Conservation (phyloP, 257 asterid genomes). For the Solanum pinnatisectum region DNA sequence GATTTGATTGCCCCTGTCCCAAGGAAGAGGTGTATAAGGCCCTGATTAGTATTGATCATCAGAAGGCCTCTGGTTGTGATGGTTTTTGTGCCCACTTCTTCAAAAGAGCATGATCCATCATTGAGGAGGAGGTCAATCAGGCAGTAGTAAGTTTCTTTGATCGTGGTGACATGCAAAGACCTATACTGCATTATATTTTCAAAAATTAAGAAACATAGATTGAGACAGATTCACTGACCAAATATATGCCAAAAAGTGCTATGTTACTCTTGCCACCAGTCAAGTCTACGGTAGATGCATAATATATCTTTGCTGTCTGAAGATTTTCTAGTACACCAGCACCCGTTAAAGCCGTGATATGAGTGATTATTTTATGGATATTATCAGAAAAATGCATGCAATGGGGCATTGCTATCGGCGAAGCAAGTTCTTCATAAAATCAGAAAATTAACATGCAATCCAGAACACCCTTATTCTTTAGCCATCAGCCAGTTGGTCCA, state of each 20-base stretch:
- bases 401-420: not conserved
- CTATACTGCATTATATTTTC: not conserved
- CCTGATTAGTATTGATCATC: not conserved
- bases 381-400: not conserved
- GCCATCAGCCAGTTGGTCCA: not conserved
- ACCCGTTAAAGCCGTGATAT: constrained; percentile 21
- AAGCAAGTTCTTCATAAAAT: not conserved
- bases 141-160: not conserved
- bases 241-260: constrained; percentile 85
- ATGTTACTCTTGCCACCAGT: constrained; percentile 82
- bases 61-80: not conserved
- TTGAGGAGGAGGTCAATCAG: not conserved
- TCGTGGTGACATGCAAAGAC: not conserved
- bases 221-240: constrained; percentile 38
- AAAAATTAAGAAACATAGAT: not conserved
- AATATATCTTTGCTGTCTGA: constrained; percentile 32
- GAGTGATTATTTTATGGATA: not conserved
- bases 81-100: not conserved
- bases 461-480: not conserved
- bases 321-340: constrained; percentile 84
- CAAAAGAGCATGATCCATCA: not conserved
- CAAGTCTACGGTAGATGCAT: constrained; percentile 76
- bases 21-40: not conserved
- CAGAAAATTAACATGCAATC: not conserved
- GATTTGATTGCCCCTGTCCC: not conserved